These are phyloP conservation scores for Clohesyomyces aquaticus DNA, from an alignment of 495 filamentous ascomycete species.

Conservation along the genomic window DNA sequence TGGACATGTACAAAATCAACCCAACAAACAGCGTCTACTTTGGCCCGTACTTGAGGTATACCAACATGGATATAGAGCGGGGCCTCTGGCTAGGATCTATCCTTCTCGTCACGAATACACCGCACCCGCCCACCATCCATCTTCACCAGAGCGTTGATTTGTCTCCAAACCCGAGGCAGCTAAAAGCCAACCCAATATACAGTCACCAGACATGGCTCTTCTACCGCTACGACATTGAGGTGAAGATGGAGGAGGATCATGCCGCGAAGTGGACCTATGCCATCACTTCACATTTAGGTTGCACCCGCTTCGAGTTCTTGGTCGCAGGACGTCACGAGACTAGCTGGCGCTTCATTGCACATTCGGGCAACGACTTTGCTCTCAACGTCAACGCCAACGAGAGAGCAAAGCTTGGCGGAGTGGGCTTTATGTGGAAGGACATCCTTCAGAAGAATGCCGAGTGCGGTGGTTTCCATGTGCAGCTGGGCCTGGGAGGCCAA, in stretches of 20 bases:
- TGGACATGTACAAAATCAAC: conserved; percentile 89
- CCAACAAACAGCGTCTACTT: conserved; percentile 99
- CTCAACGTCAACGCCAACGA: conserved; percentile 84
- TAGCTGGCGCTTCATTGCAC: conserved; percentile 95
- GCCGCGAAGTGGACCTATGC: conserved; percentile 97
- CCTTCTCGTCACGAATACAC: conserved; percentile 82
- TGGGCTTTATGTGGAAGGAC: conserved; percentile 98
- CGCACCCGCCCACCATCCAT: conserved; percentile 96
- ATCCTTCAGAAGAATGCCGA: conserved; percentile 97
- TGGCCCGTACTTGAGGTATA: conserved; percentile 91
- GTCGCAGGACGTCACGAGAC: conserved; percentile 88
- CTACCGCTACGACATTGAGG: conserved; percentile 91
- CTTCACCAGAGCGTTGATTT: conserved; percentile 90
- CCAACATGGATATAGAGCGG: conserved; percentile 94
- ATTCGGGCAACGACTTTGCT: conserved; percentile 93
- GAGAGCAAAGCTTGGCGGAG: conserved; percentile 78
- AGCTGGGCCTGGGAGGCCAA: conserved; percentile 89
- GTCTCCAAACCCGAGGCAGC: conserved; percentile 84
- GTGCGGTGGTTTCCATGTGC: conserved; percentile 91
- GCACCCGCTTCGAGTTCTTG: conserved; percentile 97
- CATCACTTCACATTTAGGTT: conserved; percentile 93
- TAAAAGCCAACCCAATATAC: conserved; percentile 81
- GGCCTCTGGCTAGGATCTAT: conserved; percentile 87
- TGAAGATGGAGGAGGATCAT: conserved; percentile 82
- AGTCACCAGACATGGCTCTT: conserved; percentile 93